These are phyloP conservation scores for Notholithocarpus densiflorus DNA, from an alignment of 306 rosid genomes.

Conservation along the genomic window DNA sequence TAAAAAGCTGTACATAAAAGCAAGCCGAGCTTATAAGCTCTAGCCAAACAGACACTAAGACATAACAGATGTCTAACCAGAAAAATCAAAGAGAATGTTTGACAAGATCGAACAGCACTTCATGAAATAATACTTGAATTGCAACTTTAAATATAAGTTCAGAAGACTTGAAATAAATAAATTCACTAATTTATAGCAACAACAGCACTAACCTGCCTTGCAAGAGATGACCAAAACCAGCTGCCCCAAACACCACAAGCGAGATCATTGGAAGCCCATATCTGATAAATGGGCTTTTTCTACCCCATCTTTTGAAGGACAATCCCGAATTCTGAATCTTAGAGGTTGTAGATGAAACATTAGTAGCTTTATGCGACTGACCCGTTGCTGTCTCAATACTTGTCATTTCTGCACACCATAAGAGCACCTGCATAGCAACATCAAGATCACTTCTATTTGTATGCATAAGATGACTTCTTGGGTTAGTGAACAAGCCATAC, in stretches of 20 bases:
- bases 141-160: background rate
- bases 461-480: background rate
- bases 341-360: slow-evolving; percentile 1
- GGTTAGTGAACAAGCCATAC: background rate
- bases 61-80: background rate
- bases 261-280: slow-evolving; percentile 95
- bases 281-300: slow-evolving; percentile 70
- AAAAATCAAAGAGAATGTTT: background rate
- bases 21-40: too few relatives aligned
- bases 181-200: background rate
- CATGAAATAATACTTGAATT: background rate
- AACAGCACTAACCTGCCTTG: slow-evolving; percentile 68
- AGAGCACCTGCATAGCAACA: background rate
- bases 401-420: slow-evolving; percentile 16
- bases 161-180: background rate
- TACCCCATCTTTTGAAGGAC: slow-evolving; percentile 70
- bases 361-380: slow-evolving; percentile 22
- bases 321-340: slow-evolving; percentile 27
- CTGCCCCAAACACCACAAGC: slow-evolving; percentile 71
- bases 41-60: background rate
- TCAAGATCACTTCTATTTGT: background rate
- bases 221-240: slow-evolving; percentile 85
- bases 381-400: slow-evolving; percentile 25
- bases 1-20: too few relatives aligned
- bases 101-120: background rate